A percentile compares a stretch with the other conserved stretches of the same genome.
Evolutionary conservation across 225 moss, liverwort and hornwort genomes (phyloP).

Genomic region (Marchantia polymorpha): DNA sequence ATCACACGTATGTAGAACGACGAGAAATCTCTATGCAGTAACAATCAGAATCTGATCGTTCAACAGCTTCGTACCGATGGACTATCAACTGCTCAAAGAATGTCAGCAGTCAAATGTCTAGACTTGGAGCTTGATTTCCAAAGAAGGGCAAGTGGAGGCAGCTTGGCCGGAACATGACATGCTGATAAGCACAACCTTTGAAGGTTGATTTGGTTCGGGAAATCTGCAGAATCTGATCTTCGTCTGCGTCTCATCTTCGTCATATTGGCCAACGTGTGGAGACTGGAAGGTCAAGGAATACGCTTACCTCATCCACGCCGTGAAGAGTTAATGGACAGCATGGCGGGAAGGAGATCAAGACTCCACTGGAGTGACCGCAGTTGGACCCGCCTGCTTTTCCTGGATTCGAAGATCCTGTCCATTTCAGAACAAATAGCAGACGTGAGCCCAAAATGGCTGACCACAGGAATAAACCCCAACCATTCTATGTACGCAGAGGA

Average conservation of each 20-base stretch:
- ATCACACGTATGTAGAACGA: too few species aligned
- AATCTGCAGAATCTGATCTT: neutral
- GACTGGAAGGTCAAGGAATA: neutral
- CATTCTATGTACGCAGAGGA: neutral
- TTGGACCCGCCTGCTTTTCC: slow-evolving; percentile 9
- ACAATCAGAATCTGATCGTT: too few species aligned
- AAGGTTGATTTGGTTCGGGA: neutral
- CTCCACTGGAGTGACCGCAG: neutral
- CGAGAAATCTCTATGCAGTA: too few species aligned
- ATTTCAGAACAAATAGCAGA: neutral
- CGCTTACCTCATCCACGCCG: slow-evolving; percentile 2
- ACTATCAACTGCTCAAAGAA: too few species aligned
- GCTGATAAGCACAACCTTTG: neutral
- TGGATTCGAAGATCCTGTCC: slow-evolving; percentile 9
- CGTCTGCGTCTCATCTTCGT: neutral
- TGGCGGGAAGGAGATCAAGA: neutral
- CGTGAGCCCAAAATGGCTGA: neutral
- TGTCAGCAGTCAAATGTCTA: too few species aligned
- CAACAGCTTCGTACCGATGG: too few species aligned
- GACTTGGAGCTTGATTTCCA: too few species aligned
- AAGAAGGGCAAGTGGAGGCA: neutral
- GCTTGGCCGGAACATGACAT: neutral
- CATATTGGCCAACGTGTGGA: neutral
- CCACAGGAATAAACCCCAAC: neutral
- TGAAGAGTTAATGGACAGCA: neutral